These are phyloP conservation scores for Russula virescens DNA, from an alignment of 768 basidiomycete species.

Conservation along the genomic window DNA sequence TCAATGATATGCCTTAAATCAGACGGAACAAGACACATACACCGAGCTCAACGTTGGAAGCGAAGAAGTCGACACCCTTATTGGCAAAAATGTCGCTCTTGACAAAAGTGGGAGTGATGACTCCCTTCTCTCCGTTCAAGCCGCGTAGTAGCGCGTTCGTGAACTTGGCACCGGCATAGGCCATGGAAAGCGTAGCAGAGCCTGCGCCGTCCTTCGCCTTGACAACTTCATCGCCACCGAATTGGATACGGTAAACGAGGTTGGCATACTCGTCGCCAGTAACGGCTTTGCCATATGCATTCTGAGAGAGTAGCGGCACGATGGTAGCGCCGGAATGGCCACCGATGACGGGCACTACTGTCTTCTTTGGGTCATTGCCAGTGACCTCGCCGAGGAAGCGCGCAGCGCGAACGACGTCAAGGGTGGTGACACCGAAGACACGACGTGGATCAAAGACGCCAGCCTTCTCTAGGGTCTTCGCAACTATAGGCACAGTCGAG, in stretches of 20 bases:
- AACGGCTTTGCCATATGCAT: slow-evolving; percentile 59
- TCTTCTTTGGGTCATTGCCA: slow-evolving; percentile 57
- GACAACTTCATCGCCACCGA: slow-evolving; percentile 97
- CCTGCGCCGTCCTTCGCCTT: slow-evolving; percentile 92
- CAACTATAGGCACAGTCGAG: slow-evolving; percentile 96
- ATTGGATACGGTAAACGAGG: slow-evolving; percentile 92
- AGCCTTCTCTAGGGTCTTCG: slow-evolving; percentile 82
- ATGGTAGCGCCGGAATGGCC: slow-evolving; percentile 98
- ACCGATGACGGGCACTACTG: slow-evolving; percentile 80
- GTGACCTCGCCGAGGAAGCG: slow-evolving; percentile 79
- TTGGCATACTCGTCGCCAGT: slow-evolving; percentile 67
- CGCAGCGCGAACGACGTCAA: slow-evolving; percentile 94
- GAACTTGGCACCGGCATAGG: slow-evolving; percentile 71
- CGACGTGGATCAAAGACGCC: slow-evolving; percentile 87
- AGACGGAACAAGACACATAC: slow-evolving; percentile 41
- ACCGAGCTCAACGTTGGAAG: slow-evolving; percentile 89
- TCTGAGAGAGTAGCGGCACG: slow-evolving; percentile 91
- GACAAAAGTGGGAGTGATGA: slow-evolving; percentile 80
- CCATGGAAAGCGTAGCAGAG: slow-evolving; percentile 72
- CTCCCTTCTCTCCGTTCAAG: slow-evolving; percentile 59
- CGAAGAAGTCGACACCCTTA: slow-evolving; percentile 92
- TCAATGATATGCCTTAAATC: neutral
- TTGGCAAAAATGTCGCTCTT: slow-evolving; percentile 79
- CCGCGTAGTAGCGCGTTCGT: slow-evolving; percentile 55
- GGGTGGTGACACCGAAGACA: slow-evolving; percentile 95